Base-by-base conservation (phyloP, 441 rosid species). In the Populus hybrid region DNA sequence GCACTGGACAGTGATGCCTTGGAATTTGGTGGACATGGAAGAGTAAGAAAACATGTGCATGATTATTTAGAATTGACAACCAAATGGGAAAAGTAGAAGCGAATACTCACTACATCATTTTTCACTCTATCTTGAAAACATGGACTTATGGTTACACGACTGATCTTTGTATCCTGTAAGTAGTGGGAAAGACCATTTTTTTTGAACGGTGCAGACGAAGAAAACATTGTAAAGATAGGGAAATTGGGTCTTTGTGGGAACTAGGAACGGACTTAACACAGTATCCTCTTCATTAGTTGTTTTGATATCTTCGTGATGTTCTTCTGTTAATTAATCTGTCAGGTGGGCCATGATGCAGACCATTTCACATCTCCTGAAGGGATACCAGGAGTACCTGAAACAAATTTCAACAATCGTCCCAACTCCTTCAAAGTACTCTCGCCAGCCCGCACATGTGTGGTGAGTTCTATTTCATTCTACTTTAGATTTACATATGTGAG, bases 301-400 rank as follows among this genome's bases (percentile, higher is more conserved):
- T 75, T 21, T 57, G 6, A 5, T 69, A 35, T 35, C 26, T 59
- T 14, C 10, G 59, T 72, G 72, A 57, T 73, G 34, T n/a, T 72
- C 72, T n/a, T 72, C 72, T 23, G 50, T 72, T 66, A 34, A 69
- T 75, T 72, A 5, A 42, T 82, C 32, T 87, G 85, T 80, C 82
- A 91, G 97, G 93, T 91, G 24, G 88, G 91, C 30, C 95, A 90
- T 63, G 89, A 86, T 75, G 87, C 66, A 28, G 94, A 91, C 77
- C 97, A 93, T 85, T 93, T 93, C 83, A 89, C 95, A 38, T 76
- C 86, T 77, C 95, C 94, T 2, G 95, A 91, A 87, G 94, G 97
- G 53, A 83, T 85, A 73, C 97, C 97, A 4, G 97, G 95, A 75
- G 90, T 84, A 69, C 92, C 94, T 11, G 95, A 93, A 82, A 93